Base-by-base conservation (phyloP, 495 filamentous ascomycete species). In the Usnea hakonensis region DNA sequence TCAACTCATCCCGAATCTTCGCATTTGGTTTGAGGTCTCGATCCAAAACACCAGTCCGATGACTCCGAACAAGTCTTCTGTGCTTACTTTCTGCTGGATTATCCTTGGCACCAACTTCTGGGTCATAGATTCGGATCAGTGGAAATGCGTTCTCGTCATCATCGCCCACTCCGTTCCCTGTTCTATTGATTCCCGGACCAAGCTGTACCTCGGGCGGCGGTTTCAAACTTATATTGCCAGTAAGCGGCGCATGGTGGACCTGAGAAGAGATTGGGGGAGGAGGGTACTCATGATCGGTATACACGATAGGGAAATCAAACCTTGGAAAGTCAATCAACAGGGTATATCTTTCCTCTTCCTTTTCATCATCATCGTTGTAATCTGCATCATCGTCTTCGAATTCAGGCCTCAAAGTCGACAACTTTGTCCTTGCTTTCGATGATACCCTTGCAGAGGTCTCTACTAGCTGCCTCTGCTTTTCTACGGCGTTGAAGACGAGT, bases 81-180 rank as follows among this genome's bases (percentile, higher is more conserved):
- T 99, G 95, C 72, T 97, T 97, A 75, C 85, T 91, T 75, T 99
- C 94, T 19, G 90, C 91, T 21, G 93, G 94, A 72, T 99, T 99
- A 53, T 95, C 91, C 54, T 81, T 82, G 7, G 87, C 84, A 2
- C 90, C 90, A 58, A 95, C 85, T 72, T 99, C 94, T 0, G 95
- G 91, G 67, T 99, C 94, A 69, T 97, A 99, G 0, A 97, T 90
- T 48, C 83, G 78, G 55, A 96, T 87, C 10, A 96, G 75, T 11
- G 83, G 79, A 23, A 81, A 79, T 36, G 77, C 78, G 52, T 80
- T 77, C 21, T 76, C 76, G 58, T 80, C 79, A 32, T 82, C 81
- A 2, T 82, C 77, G 8, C 74, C 78, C 32, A 75, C 70, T n/a
- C 75, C 75, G 63, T 75, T 73, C 5, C 69, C 69, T 21, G 77